Conservation (phyloP, 2,329 filamentous ascomycete species). For the Dothideomycetes sp. region DNA sequence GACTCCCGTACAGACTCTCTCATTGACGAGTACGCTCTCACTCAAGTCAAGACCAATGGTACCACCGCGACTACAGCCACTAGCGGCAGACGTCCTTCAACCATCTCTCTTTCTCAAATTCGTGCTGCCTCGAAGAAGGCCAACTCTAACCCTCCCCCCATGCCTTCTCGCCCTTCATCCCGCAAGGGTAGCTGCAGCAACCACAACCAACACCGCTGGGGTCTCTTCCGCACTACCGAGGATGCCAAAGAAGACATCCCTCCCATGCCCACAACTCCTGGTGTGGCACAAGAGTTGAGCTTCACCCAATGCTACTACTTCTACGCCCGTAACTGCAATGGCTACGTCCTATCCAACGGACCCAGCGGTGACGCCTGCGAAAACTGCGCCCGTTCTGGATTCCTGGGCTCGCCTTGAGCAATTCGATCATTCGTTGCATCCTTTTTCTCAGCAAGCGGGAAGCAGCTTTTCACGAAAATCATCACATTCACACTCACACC, state of each 20-base stretch:
- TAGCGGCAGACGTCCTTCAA: slow-evolving; percentile 16
- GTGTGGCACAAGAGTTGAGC: slow-evolving; percentile 21
- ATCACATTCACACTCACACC: no score
- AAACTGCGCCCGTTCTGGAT: slow-evolving; percentile 17
- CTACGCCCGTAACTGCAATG: slow-evolving; percentile 27
- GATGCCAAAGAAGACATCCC: slow-evolving; percentile 16
- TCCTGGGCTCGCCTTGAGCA: slow-evolving; percentile 17
- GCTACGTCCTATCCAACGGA: slow-evolving; percentile 26
- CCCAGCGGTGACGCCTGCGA: slow-evolving; percentile 27
- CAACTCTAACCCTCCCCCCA: slow-evolving; percentile 10
- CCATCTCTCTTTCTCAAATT: slow-evolving; percentile 14
- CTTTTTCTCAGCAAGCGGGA: no score
- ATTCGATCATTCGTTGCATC: no score
- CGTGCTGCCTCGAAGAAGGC: slow-evolving; percentile 14
- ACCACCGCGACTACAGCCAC: slow-evolving; percentile 11
- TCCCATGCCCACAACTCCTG: slow-evolving; percentile 15
- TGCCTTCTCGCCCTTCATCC: slow-evolving; percentile 12
- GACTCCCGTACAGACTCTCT: slow-evolving; percentile 15
- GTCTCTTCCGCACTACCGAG: slow-evolving; percentile 14
- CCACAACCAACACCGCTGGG: slow-evolving; percentile 14
- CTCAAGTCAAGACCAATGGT: slow-evolving; percentile 12
- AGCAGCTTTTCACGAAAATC: no score
- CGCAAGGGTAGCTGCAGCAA: slow-evolving; percentile 15
- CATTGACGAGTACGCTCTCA: slow-evolving; percentile 14
- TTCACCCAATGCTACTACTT: slow-evolving; percentile 30